Evolutionary conservation across 768 basidiomycete genomes (phyloP).

Genomic region (Mycena latifolia): DNA sequence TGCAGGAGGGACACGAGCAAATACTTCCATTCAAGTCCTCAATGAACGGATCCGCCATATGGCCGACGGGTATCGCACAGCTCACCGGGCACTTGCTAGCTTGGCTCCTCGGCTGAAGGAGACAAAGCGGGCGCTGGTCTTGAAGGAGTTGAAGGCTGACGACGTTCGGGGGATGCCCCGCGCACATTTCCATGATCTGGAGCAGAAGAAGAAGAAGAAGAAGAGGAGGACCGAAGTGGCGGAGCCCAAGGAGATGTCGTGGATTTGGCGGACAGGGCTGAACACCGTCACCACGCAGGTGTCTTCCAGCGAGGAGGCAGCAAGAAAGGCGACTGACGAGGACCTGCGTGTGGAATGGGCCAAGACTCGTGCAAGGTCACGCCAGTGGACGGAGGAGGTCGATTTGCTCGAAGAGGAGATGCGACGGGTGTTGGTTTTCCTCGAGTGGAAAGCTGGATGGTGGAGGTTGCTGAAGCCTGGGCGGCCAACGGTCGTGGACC

Average conservation of each 20-base stretch:
- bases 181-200: background rate
- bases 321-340: background rate
- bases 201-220: slow-evolving; percentile 3
- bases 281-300: background rate
- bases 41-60: background rate
- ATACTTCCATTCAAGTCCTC: background rate
- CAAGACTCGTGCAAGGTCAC: background rate
- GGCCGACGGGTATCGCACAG: background rate
- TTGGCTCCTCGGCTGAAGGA: background rate
- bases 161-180: background rate
- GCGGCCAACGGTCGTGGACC: background rate
- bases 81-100: background rate
- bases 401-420: background rate
- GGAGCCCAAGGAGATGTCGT: background rate
- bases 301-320: background rate
- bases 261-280: slow-evolving; percentile 9
- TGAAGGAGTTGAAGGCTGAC: background rate
- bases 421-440: background rate
- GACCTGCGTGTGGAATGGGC: background rate
- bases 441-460: background rate
- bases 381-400: background rate
- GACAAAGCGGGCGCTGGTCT: background rate
- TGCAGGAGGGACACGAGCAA: background rate
- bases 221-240: background rate
- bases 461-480: background rate